phyloP scores from a whole-genome alignment of 495 filamentous ascomycete genomes.

The Penicillium fimorum region DNA sequence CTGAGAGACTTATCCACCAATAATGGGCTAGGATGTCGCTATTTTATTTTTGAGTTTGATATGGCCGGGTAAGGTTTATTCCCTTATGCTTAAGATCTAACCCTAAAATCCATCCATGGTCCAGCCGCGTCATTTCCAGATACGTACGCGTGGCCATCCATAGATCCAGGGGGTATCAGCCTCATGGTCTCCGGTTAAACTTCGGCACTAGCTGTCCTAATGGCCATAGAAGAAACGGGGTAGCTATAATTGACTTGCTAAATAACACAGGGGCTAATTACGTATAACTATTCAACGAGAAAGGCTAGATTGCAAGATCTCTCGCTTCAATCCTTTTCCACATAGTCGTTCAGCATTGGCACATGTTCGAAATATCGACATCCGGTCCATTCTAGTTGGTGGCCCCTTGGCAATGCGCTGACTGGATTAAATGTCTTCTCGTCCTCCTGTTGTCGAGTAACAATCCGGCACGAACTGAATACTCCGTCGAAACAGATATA shows the following conservation, averaged over 20 bases:
- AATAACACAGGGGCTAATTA: too few relatives aligned
- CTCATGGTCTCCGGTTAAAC: neutral
- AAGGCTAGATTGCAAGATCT: neutral
- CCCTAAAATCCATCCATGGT: neutral
- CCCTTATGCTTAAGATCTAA: neutral
- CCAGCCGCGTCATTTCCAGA: neutral
- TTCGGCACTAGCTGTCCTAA: neutral
- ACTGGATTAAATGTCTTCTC: too few relatives aligned
- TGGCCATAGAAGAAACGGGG: neutral
- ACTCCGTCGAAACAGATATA: too few relatives aligned
- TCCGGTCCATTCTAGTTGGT: neutral
- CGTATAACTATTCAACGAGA: neutral
- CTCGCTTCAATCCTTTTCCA: neutral
- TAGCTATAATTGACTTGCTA: neutral
- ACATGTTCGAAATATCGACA: neutral
- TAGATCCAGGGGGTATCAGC: neutral
- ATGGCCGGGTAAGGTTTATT: conserved; percentile 3
- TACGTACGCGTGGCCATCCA: neutral
- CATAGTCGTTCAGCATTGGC: neutral
- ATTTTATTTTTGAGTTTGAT: neutral
- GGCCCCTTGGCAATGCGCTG: too few relatives aligned
- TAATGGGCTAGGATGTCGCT: neutral
- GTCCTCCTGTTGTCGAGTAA: too few relatives aligned
- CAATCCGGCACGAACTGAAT: too few relatives aligned
- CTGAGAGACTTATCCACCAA: neutral